Conservation (phyloP, 371 early-diverging fungal genomes). For the Capillidium rhysosporum region DNA sequence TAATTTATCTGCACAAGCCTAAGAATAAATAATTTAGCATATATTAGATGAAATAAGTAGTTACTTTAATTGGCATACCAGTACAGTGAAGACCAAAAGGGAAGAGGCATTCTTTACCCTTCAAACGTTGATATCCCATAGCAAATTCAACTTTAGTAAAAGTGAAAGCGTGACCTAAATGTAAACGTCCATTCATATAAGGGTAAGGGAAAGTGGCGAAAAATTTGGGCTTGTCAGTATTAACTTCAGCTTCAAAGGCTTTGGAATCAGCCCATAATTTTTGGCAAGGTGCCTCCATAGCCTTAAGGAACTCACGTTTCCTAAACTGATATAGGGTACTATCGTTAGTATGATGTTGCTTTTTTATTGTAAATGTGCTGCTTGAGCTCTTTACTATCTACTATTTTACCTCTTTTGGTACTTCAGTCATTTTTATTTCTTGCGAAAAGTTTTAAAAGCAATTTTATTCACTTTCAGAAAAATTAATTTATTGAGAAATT, state of each 20-base stretch:
- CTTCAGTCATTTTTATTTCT: neutral
- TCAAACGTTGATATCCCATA: constrained; percentile 79
- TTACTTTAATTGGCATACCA: constrained; percentile 99
- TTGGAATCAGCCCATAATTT: constrained; percentile 58
- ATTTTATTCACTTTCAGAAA: neutral
- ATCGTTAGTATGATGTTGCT: too few species aligned
- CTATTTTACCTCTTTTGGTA: neutral
- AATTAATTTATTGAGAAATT: too few species aligned
- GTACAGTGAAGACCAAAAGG: constrained; percentile 99
- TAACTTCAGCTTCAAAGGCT: constrained; percentile 17
- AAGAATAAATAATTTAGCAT: constrained; percentile 3
- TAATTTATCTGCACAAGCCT: constrained; percentile 97
- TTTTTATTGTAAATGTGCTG: neutral
- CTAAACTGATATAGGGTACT: constrained; percentile 10
- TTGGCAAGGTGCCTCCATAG: constrained; percentile 60
- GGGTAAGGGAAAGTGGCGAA: constrained; percentile 98
- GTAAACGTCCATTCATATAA: constrained; percentile 99
- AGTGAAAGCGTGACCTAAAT: constrained; percentile 98
- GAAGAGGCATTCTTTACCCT: constrained; percentile 90
- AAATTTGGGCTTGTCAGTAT: constrained; percentile 32
- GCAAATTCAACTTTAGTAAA: constrained; percentile 96
- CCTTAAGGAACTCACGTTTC: constrained; percentile 67
- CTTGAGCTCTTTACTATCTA: neutral
- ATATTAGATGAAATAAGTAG: too few species aligned
- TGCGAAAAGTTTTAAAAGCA: neutral